phyloP scores from a whole-genome alignment of 805 yeast species.

The Candida wancherniae region DNA sequence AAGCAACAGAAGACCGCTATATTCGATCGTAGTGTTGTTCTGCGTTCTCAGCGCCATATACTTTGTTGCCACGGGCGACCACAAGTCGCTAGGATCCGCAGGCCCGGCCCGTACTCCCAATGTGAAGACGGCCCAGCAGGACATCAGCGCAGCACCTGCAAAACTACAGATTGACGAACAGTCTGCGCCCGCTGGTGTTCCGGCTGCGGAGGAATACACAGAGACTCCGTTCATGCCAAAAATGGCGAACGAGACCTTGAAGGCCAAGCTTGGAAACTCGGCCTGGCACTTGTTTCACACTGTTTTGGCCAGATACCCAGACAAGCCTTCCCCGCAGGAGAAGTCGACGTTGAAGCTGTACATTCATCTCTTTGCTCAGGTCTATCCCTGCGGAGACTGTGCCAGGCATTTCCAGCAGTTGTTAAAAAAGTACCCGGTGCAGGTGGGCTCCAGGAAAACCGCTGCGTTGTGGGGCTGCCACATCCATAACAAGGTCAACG shows the following conservation, averaged over 20 bases:
- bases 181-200: no score
- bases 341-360: slow-evolving; percentile 58
- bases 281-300: slow-evolving; percentile 92
- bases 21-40: slow-evolving; percentile 11
- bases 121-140: background rate
- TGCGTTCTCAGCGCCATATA: slow-evolving; percentile 16
- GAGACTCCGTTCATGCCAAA: slow-evolving; percentile 79
- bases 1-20: slow-evolving; percentile 11
- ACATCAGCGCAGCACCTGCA: background rate
- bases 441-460: slow-evolving; percentile 62
- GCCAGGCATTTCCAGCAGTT: slow-evolving; percentile 82
- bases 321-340: slow-evolving; percentile 62
- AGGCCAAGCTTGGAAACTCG: slow-evolving; percentile 84
- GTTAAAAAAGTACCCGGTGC: slow-evolving; percentile 76
- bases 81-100: slow-evolving; percentile 10
- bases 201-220: slow-evolving; percentile 16
- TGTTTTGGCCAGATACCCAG: slow-evolving; percentile 88
- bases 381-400: slow-evolving; percentile 97
- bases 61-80: slow-evolving; percentile 16
- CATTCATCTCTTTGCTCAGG: slow-evolving; percentile 75
- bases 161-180: background rate
- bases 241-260: slow-evolving; percentile 80
- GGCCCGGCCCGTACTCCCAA: background rate
- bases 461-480: slow-evolving; percentile 98
- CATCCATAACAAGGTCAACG: slow-evolving; percentile 25